Evolutionary conservation across 768 basidiomycete genomes (phyloP), one percentile per base, ranked within the genome.

Genomic region (Xerocomellus amylosporus): DNA sequence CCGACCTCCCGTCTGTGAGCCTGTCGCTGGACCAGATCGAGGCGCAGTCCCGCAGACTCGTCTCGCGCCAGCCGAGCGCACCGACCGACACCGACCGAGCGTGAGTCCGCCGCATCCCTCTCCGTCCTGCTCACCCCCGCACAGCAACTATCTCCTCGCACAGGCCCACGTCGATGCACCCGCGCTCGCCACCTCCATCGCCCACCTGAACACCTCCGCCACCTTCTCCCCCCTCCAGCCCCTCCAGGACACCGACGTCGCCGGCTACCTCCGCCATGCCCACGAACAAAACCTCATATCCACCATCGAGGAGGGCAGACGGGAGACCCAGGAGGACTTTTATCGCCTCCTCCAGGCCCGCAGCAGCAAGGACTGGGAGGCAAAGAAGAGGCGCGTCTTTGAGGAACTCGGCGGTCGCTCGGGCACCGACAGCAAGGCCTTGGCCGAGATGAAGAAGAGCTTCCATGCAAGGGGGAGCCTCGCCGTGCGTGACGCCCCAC

Each of bases 1-100:
- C 86, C 5, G 93, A 97, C 62, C 76, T 98, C 2, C 96, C 96
- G 12, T 82, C 88, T 3, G 86, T 99, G 40, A 84, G 89, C 52
- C 85, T 96, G 52, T 91, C 93, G 2, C 80, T 98, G 31, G 94
- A 96, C 71, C 93, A 98, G 74, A 90, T 99, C 58, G 96, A 98
- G 70, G 86, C 88, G 0, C 93, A 96, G 73, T 94, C 92, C 2
- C 81, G 93, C 19, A 80, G 88, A 39, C 85, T 98, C 24, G 86
- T 89, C 5, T 83, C 88, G 22, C 81, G 85, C 40, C 87, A 88
- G 64, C 81, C 83, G 6, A 80, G 78, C 28, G 71, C 81, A 19
- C 77, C 87, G 1, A 78, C 77, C 38, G 89, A 90, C 70, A 74
- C 81, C 8, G 85, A 86, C 66, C 82, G 86, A 77, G 89, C 86